phyloP scores from a whole-genome alignment of 352 stramenopile species.

The Globisporangium okanoganense region DNA sequence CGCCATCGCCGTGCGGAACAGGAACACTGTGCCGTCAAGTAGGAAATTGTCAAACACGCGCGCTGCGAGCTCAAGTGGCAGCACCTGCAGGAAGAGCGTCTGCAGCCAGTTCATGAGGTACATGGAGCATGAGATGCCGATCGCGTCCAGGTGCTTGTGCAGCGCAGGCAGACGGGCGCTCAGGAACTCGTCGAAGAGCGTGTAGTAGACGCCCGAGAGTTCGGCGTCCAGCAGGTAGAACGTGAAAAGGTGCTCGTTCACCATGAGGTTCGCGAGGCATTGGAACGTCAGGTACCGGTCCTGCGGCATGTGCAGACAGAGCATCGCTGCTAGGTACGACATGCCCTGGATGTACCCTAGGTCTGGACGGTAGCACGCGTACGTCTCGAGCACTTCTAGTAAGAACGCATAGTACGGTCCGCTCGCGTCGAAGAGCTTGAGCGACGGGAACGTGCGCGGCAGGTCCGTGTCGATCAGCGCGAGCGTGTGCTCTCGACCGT shows the following conservation, averaged over 20 bases:
- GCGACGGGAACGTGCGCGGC: conserved; percentile 78
- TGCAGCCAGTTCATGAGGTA: conserved; percentile 90
- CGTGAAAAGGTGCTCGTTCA: conserved; percentile 85
- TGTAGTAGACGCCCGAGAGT: conserved; percentile 79
- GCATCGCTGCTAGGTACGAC: conserved; percentile 82
- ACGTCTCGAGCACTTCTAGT: conserved; percentile 82
- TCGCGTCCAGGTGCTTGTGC: conserved; percentile 43
- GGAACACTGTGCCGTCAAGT: conserved; percentile 78
- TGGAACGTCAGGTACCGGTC: conserved; percentile 82
- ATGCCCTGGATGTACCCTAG: conserved; percentile 89
- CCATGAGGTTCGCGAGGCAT: conserved; percentile 84
- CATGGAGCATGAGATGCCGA: conserved; percentile 72
- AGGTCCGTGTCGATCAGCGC: conserved; percentile 85
- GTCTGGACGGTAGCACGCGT: conserved; percentile 83
- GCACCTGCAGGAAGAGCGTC: conserved; percentile 80
- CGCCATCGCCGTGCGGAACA: conserved; percentile 79
- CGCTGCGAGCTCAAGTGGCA: conserved; percentile 71
- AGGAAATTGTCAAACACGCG: conserved; percentile 85
- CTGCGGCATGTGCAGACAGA: conserved; percentile 84
- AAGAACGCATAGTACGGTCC: conserved; percentile 76
- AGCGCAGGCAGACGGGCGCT: conserved; percentile 40
- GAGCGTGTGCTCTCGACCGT: conserved; percentile 61
- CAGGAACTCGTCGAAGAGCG: conserved; percentile 74
- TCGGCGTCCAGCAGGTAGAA: conserved; percentile 85
- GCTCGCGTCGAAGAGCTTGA: conserved; percentile 73